Conservation (phyloP, 768 basidiomycete genomes). For the Russula sp. region DNA sequence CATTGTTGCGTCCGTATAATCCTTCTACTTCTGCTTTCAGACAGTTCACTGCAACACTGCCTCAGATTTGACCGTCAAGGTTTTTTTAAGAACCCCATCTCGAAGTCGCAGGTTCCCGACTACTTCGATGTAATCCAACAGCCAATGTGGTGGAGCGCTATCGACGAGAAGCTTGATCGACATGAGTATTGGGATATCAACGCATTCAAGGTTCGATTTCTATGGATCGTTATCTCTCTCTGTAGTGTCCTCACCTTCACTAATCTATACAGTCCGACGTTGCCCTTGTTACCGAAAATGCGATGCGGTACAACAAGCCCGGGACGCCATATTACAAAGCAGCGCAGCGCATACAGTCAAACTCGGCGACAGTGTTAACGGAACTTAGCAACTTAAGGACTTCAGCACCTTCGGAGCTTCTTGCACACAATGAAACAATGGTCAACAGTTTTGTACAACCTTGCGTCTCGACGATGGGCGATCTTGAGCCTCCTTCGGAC, state of each 20-base stretch:
- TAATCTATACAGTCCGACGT: conserved; percentile 62
- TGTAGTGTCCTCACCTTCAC: background rate
- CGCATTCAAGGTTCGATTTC: conserved; percentile 57
- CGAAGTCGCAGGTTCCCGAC: conserved; percentile 74
- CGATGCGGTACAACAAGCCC: conserved; percentile 77
- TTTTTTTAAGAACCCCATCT: conserved; percentile 82
- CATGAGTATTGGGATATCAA: conserved; percentile 80
- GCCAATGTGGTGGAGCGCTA: conserved; percentile 87
- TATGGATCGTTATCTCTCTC: background rate
- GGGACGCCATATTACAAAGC: conserved; percentile 68
- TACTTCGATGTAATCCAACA: conserved; percentile 83
- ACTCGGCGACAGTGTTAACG: conserved; percentile 43
- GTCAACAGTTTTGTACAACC: conserved; percentile 2
- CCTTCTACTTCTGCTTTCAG: background rate
- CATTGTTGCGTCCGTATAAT: conserved; percentile 58
- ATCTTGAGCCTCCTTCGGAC: conserved; percentile 68
- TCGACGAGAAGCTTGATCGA: conserved; percentile 76
- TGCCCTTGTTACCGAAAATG: conserved; percentile 81
- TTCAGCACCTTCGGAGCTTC: conserved; percentile 18
- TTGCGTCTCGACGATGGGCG: conserved; percentile 45
- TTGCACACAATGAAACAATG: background rate
- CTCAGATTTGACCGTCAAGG: conserved; percentile 67
- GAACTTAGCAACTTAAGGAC: conserved; percentile 40
- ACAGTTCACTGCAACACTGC: background rate
- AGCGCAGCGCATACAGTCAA: conserved; percentile 59